Base-by-base conservation (phyloP, 495 filamentous ascomycete species). In the Aspergillus biplanus region DNA sequence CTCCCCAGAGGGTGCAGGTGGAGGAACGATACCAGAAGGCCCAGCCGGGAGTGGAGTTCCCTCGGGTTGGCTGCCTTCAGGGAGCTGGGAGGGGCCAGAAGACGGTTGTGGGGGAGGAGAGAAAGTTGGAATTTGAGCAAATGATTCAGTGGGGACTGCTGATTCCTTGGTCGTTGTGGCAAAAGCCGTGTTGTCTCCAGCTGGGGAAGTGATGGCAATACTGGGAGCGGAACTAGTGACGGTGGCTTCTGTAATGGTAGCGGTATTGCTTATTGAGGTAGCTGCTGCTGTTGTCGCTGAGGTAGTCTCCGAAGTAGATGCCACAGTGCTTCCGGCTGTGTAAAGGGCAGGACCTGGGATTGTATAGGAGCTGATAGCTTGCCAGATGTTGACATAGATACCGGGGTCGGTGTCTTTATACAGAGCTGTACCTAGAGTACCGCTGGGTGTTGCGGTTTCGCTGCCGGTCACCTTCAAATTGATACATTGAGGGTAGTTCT, bases 401-500 rank as follows among this genome's bases (percentile, higher is more conserved):
- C 88, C 87, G 0, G 86, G 73, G 67, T 89, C 87, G 5, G 71
- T 79, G n/a, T 80, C 64, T 2, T 66, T 80, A 70, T 91, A 92
- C 5, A 91, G 81, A 5, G 76, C 69, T 0, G 85, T 86, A 7
- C 84, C 89, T 3, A 80, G 59, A 3, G 83, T 80, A 42, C 89
- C 89, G 1, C 74, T 64, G 2, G 89, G 88, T 0, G 71, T 65
- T 57, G 78, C 82, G 39, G 79, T 81, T 9, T 88, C 91, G 18
- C 75, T 70, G 48, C 91, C 89, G 3, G 85, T 87, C 52, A 93
- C 77, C 57, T 86, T 81, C 46, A 92, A 73, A 75, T 91, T 92
- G 72, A 92, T 79, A 76, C 91, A 94, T 65, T 90, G 83, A 5
- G 89, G 88, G 65, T 94, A 94, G 66, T 85, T 85, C 80, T 94